phyloP scores from a whole-genome alignment of 2,329 filamentous ascomycete genomes.

The Colletotrichum endophyticum region DNA sequence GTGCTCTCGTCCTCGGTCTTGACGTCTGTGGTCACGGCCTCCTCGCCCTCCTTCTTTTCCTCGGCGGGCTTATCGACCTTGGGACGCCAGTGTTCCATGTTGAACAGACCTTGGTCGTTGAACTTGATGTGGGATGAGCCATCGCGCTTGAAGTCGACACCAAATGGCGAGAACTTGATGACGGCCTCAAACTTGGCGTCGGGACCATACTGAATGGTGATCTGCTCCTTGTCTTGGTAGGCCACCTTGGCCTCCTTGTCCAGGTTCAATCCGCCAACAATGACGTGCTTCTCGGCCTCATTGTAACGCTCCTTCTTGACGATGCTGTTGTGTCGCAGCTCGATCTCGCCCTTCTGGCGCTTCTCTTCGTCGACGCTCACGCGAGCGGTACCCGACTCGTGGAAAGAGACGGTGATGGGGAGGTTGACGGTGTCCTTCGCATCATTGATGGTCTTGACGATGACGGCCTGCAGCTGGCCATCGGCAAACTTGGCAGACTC shows the following conservation, averaged over 20 bases:
- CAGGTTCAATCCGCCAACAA: slow-evolving; percentile 79
- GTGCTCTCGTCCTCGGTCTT: slow-evolving; percentile 77
- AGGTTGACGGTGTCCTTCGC: slow-evolving; percentile 75
- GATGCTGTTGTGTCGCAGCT: slow-evolving; percentile 82
- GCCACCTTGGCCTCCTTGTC: slow-evolving; percentile 75
- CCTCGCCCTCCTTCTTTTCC: slow-evolving; percentile 60
- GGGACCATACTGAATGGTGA: slow-evolving; percentile 82
- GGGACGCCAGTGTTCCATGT: slow-evolving; percentile 93
- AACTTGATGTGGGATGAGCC: slow-evolving; percentile 83
- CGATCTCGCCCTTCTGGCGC: slow-evolving; percentile 86
- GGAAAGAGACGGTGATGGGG: slow-evolving; percentile 85
- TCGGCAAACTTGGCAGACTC: slow-evolving; percentile 77
- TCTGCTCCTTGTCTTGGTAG: slow-evolving; percentile 68
- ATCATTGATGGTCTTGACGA: slow-evolving; percentile 79
- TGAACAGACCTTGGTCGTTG: slow-evolving; percentile 89
- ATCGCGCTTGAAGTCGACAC: slow-evolving; percentile 84
- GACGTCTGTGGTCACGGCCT: slow-evolving; percentile 44
- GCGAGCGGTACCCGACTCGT: slow-evolving; percentile 86
- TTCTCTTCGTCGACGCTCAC: slow-evolving; percentile 92
- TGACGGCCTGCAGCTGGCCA: slow-evolving; percentile 77
- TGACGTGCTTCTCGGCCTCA: slow-evolving; percentile 83
- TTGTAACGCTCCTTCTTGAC: slow-evolving; percentile 93
- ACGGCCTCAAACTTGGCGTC: slow-evolving; percentile 79
- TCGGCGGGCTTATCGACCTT: slow-evolving; percentile 71
- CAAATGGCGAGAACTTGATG: slow-evolving; percentile 83